Percentiles rank a stretch among this genome's conserved stretches.
These are phyloP conservation scores for Sclerotinia subarctica DNA, from an alignment of 2,329 filamentous ascomycete species.

Conservation along the genomic window DNA sequence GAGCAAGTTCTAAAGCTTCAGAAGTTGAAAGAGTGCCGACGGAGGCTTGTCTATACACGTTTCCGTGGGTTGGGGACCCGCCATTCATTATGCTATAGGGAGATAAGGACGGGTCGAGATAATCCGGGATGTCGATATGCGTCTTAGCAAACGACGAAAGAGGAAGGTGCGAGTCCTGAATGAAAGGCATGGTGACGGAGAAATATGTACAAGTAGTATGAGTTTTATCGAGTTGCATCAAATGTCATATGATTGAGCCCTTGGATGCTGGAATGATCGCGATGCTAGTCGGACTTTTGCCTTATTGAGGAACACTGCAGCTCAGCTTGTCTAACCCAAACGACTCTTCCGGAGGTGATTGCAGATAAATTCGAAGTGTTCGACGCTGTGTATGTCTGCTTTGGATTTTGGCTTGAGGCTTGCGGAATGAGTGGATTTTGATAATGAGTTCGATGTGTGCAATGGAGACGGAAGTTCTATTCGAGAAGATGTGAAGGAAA, in stretches of 20 bases:
- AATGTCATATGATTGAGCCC: conserved; percentile 5
- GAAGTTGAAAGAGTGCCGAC: conserved; percentile 44
- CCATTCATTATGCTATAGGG: conserved; percentile 27
- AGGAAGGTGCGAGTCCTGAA: conserved; percentile 29
- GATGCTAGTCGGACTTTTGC: conserved; percentile 2
- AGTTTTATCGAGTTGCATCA: conserved; percentile 6
- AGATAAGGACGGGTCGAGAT: conserved; percentile 22
- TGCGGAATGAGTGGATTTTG: neutral
- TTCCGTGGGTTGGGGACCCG: conserved; percentile 21
- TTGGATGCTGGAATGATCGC: neutral
- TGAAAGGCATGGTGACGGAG: conserved; percentile 27
- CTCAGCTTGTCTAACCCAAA: conserved; percentile 9
- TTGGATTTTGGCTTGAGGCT: neutral
- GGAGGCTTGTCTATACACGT: conserved; percentile 22
- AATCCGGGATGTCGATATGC: conserved; percentile 20
- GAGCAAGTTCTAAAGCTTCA: conserved; percentile 70
- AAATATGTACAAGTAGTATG: neutral
- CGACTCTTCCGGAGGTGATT: conserved; percentile 3
- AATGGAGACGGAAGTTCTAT: neutral
- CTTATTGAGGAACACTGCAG: neutral
- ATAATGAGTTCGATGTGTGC: neutral
- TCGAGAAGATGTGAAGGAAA: conserved; percentile 3
- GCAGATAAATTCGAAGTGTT: neutral
- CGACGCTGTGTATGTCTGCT: conserved; percentile 1
- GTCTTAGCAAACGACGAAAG: conserved; percentile 23